These are phyloP conservation scores for Quercus lobata DNA, from an alignment of 331 rosid genomes.

Conservation along the genomic window DNA sequence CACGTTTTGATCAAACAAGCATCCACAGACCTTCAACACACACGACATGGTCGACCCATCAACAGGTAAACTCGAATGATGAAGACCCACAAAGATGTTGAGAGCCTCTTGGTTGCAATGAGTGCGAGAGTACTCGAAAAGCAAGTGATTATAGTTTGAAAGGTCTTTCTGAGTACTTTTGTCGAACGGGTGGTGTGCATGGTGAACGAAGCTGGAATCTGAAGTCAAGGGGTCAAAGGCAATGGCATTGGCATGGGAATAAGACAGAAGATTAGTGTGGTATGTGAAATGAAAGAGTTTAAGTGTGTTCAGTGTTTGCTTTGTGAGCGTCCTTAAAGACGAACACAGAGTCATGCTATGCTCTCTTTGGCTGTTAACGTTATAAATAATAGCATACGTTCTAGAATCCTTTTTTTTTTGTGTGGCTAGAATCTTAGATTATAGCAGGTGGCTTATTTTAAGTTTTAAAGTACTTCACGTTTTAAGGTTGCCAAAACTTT, in stretches of 20 bases:
- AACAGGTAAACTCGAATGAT: conserved; percentile 26
- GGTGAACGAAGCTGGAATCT: not conserved
- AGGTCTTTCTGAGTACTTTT: conserved; percentile 30
- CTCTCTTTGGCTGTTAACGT: not conserved
- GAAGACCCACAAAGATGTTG: conserved; percentile 28
- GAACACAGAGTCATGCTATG: conserved; percentile 37
- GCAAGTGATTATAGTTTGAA: conserved; percentile 29
- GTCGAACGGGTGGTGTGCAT: conserved; percentile 50
- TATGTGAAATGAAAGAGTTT: conserved; percentile 6
- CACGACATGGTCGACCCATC: conserved; percentile 46
- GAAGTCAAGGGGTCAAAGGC: not conserved
- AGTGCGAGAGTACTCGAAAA: conserved; percentile 35
- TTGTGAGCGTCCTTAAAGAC: conserved; percentile 23
- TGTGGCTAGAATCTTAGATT: too few relatives aligned
- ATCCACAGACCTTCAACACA: conserved; percentile 40
- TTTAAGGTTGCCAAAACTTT: not conserved
- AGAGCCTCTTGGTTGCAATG: conserved; percentile 41
- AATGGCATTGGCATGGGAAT: not conserved
- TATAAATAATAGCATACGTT: not conserved
- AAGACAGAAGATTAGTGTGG: not conserved
- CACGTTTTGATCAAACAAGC: conserved; percentile 30
- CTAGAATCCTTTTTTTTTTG: too few relatives aligned
- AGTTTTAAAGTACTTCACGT: not conserved
- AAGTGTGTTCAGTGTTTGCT: conserved; percentile 22
- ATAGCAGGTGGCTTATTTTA: not conserved